Evolutionary conservation across 2,329 filamentous ascomycete species (phyloP).

Genomic region (Cladosporium phlei): DNA sequence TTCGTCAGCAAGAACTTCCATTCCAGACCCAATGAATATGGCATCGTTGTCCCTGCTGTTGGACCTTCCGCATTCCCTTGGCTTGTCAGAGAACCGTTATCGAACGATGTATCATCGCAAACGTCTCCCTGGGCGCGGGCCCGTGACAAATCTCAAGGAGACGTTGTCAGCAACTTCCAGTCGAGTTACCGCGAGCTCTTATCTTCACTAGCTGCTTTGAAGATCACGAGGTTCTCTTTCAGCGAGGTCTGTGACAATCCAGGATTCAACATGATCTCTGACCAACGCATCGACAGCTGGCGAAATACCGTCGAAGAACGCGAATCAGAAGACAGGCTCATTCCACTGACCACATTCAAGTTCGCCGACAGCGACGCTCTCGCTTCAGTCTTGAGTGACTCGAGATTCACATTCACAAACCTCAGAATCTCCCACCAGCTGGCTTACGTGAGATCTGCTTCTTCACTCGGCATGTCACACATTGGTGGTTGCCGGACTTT

Average conservation of each 20-base stretch:
- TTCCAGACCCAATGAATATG: too few species aligned
- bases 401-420: background rate
- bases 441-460: too few species aligned
- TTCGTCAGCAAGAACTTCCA: conserved; percentile 15
- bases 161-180: too few species aligned
- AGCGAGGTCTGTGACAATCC: background rate
- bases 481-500: too few species aligned
- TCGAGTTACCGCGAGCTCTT: conserved; percentile 1
- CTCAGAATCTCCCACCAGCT: too few species aligned
- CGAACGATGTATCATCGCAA: too few species aligned
- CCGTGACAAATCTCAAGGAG: too few species aligned
- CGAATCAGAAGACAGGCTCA: background rate
- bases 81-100: too few species aligned
- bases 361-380: conserved; percentile 1
- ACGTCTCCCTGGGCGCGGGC: too few species aligned
- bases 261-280: conserved; percentile 6
- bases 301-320: background rate
- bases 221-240: background rate
- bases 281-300: background rate
- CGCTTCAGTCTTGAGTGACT: background rate
- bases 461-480: too few species aligned
- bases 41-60: too few species aligned
- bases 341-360: background rate
- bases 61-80: too few species aligned
- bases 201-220: background rate